phyloP scores from a whole-genome alignment of 768 basidiomycete genomes.

The Rhodotorula kratochvilovae region DNA sequence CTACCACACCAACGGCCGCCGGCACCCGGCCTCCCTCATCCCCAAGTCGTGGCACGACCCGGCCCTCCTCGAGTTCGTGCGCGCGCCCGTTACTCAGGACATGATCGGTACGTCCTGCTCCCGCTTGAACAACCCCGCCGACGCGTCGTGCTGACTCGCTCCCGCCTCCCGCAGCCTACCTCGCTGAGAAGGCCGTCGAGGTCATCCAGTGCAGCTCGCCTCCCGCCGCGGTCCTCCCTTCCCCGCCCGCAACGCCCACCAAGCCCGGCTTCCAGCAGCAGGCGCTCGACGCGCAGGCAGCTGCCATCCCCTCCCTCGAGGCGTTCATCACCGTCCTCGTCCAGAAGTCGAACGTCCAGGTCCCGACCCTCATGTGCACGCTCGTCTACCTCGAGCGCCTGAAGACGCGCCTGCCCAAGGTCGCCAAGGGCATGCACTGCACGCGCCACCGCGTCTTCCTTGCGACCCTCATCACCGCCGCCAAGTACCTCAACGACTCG shows the following conservation, averaged over 20 bases:
- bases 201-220: constrained; percentile 59
- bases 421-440: constrained; percentile 83
- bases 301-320: constrained; percentile 63
- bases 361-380: constrained; percentile 82
- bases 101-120: constrained; percentile 61
- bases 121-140: too few species aligned
- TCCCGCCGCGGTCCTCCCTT: constrained; percentile 53
- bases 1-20: constrained; percentile 30
- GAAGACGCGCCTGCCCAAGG: constrained; percentile 68
- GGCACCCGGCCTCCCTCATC: constrained; percentile 71
- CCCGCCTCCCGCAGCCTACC: constrained; percentile 52
- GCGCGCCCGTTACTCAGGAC: constrained; percentile 69
- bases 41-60: constrained; percentile 73
- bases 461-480: constrained; percentile 88
- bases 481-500: constrained; percentile 82
- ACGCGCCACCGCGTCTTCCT: constrained; percentile 94
- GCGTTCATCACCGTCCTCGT: constrained; percentile 81
- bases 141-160: neutral
- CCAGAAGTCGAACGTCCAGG: constrained; percentile 78
- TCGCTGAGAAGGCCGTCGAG: constrained; percentile 72
- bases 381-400: constrained; percentile 88
- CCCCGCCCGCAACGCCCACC: constrained; percentile 66
- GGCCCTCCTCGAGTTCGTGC: constrained; percentile 72
- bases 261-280: constrained; percentile 49
- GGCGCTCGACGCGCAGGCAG: constrained; percentile 9